Conservation (phyloP, 805 yeast genomes). For the Diddensiella santjacobensis region DNA sequence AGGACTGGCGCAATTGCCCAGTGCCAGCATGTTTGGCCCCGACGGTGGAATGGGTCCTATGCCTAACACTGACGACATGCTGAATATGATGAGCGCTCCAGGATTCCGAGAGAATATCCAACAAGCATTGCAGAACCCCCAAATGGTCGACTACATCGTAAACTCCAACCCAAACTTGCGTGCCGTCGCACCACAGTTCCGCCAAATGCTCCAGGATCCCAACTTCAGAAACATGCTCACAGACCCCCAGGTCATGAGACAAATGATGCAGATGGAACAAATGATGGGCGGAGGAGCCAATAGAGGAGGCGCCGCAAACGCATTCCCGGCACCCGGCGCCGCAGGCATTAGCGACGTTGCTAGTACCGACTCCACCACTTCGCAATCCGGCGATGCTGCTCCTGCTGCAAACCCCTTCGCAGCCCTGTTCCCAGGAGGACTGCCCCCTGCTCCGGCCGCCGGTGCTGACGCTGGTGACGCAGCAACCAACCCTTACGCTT, state of each 20-base stretch:
- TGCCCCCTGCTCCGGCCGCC: conserved; percentile 21
- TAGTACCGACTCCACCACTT: conserved; percentile 3
- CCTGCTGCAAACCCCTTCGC: conserved; percentile 49
- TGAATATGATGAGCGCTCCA: conserved; percentile 75
- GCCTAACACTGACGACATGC: conserved; percentile 73
- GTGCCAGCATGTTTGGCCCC: conserved; percentile 85
- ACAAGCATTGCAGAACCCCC: conserved; percentile 80
- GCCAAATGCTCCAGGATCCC: conserved; percentile 81
- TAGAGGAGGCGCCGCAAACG: conserved; percentile 19
- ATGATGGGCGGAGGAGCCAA: conserved; percentile 43
- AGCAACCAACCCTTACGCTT: conserved; percentile 18
- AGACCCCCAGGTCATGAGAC: conserved; percentile 82
- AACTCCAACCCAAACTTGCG: conserved; percentile 80
- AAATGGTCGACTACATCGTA: conserved; percentile 78
- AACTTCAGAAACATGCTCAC: conserved; percentile 72
- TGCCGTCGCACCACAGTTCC: conserved; percentile 79
- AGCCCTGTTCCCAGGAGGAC: conserved; percentile 38
- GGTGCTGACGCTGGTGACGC: conserved; percentile 30
- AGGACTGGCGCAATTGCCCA: conserved; percentile 84
- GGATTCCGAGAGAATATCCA: conserved; percentile 77
- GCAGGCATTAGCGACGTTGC: conserved; percentile 12
- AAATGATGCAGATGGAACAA: conserved; percentile 72
- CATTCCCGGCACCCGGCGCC: conserved; percentile 34
- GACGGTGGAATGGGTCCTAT: conserved; percentile 85
- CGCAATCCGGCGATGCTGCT: conserved; percentile 25